Evolutionary conservation across 345 rosid species (phyloP), one percentile per base, ranked within the genome.

Genomic region (Eucalyptus shirleyi): DNA sequence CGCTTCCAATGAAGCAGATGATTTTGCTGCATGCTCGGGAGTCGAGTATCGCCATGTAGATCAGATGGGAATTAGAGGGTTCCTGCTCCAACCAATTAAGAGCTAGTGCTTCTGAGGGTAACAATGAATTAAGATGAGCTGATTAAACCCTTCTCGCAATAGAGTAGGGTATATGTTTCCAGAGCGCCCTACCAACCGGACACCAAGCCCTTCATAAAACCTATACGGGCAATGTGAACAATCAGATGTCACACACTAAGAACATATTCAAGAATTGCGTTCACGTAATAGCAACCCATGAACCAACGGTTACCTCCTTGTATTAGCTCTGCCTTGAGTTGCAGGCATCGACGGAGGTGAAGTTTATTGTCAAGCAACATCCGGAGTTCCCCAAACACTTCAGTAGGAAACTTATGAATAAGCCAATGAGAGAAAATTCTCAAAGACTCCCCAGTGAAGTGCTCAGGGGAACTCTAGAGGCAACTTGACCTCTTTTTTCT

Each of bases 341-440:
- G 26, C 6, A 4, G 12, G 82, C 82, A 72, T 37, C 15, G 45
- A 19, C 9, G 4, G 45, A 37, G 82, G 26, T 11, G 15, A 72
- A 10, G 26, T 72, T 40, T 87, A 47, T 62, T 87, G 83, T 90
- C 93, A 88, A 90, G 89, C 56, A 88, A 62, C 91, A 91, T 93
- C 93, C 49, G 80, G 94, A 94, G 96, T 93, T 93, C 94, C 94
- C 94, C 94, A 93, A 94, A 95, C 96, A 93, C 93, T 95, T 93
- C 94, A 94, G 92, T 93, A 44, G 89, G 89, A 86, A 69, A 53
- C 28, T 50, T 40, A 83, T 59, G n/a, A 65, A 56, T 51, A 72
- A 17, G 40, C 28, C 28, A 60, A 51, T 59, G 53, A 72, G 82
- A 72, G 45, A 72, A 72, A 32, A 37, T 37, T 72, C 82, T 72